Conservation (phyloP, 768 basidiomycete genomes). For the Mycena capillaripes region DNA sequence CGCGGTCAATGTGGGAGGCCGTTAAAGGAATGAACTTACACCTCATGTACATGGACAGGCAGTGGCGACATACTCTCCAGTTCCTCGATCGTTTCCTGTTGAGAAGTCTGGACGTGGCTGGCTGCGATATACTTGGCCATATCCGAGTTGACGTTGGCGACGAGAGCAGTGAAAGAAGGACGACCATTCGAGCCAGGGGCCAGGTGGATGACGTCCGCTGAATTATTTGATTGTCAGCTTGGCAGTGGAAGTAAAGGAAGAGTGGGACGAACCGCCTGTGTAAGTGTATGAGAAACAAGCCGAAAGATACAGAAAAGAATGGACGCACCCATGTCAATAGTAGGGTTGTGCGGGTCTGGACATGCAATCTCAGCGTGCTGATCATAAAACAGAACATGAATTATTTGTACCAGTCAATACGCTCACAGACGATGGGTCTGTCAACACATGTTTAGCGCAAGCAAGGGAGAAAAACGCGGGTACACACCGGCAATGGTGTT, state of each 20-base stretch:
- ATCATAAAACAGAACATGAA: neutral
- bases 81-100: neutral
- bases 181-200: constrained; percentile 83
- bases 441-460: neutral
- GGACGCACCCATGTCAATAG: constrained; percentile 79
- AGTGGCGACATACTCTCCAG: constrained; percentile 55
- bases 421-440: constrained; percentile 72
- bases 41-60: constrained; percentile 65
- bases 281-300: neutral
- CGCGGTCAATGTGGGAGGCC: neutral
- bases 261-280: constrained; percentile 16
- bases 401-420: neutral
- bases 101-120: constrained; percentile 27
- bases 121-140: constrained; percentile 79
- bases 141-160: constrained; percentile 83
- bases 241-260: constrained; percentile 55
- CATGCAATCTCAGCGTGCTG: neutral
- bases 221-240: neutral
- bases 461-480: neutral
- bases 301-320: neutral
- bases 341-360: constrained; percentile 76
- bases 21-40: neutral
- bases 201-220: constrained; percentile 84
- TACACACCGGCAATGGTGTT: constrained; percentile 70
- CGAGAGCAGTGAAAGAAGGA: constrained; percentile 86